Base-by-base conservation (phyloP, 164 flowering plant species). In the Piper longum region DNA sequence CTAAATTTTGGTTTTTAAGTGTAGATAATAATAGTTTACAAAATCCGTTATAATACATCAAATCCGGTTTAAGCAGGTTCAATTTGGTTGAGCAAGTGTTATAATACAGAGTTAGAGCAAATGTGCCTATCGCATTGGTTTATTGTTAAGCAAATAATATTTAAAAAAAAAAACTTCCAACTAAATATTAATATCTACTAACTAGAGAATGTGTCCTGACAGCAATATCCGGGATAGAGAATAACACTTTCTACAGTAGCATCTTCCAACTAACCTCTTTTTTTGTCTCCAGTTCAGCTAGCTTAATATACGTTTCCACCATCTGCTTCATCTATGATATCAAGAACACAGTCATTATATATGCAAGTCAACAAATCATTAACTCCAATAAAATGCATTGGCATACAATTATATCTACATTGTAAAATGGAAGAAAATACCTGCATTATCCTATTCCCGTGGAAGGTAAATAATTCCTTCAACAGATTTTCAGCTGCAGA, bases 281-380 rank as follows among this genome's bases (percentile, higher is more conserved):
- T 69, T 72, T 88, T 63, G 96, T 90, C 71, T 93, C 99, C 60
- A 93, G 76, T 72, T 93, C 99, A 16, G 99, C 99, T 69, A 93
- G 95, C 77, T 81, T 85, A 66, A 93, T 93, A 77, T 93, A 93
- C 51, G 90, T 76, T 74, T 93, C 99, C 74, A 88, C 99, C 88
- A 93, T 81, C 74, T 90, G 96, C 68, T 77, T 88, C 90, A 86
- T 90, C 99, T 93, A 71, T 18, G 66, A 57, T 41, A 57, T 54
- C 42, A 41, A 26, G 48, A 41, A 60, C 16, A 60, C 16, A 60
- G 18, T 4, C 41, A 17, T 56, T 0, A 17, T 56, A 56, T 56
- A 48, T 12, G 52, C 52, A 48, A 2, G 7, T 56, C 3, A 44
- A 6, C n/a, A 63, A 19, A 41, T 19, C 4, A 52, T 19, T 4